phyloP scores from a whole-genome alignment of 2,329 filamentous ascomycete species.

The Aspergillus calidoustus region DNA sequence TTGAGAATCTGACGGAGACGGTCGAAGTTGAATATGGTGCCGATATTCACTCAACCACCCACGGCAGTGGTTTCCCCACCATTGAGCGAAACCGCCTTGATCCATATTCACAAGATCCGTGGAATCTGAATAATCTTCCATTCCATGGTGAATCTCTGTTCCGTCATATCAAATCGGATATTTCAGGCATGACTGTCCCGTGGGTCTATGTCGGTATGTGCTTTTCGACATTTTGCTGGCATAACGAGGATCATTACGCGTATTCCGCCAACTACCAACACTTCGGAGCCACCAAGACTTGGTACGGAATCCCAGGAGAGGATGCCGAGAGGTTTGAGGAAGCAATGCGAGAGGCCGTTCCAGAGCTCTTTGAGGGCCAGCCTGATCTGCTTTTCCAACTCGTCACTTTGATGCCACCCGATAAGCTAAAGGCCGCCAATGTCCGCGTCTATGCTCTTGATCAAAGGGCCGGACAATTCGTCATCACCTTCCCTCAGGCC shows the following conservation, averaged over 20 bases:
- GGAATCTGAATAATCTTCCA: constrained; percentile 94
- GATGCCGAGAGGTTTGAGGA: constrained; percentile 94
- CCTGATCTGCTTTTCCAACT: constrained; percentile 95
- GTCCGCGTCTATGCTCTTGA: constrained; percentile 95
- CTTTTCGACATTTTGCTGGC: constrained; percentile 99
- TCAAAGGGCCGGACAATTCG: constrained; percentile 92
- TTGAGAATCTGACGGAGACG: constrained; percentile 90
- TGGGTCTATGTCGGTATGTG: constrained; percentile 99
- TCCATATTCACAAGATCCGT: constrained; percentile 84
- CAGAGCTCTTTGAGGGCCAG: constrained; percentile 94
- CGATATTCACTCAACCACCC: constrained; percentile 96
- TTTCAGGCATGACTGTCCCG: constrained; percentile 98
- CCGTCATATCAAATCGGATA: constrained; percentile 95
- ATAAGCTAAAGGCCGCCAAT: constrained; percentile 89
- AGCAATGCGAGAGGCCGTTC: constrained; percentile 93
- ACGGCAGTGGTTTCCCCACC: constrained; percentile 95
- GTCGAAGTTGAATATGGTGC: constrained; percentile 98
- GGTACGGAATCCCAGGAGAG: constrained; percentile 95
- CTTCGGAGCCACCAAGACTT: constrained; percentile 96
- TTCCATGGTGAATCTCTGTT: constrained; percentile 91
- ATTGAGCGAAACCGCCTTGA: constrained; percentile 88
- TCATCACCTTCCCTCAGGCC: constrained; percentile 94
- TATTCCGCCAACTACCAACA: constrained; percentile 99
- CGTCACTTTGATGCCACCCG: constrained; percentile 92
- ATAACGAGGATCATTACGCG: constrained; percentile 97